phyloP scores from a whole-genome alignment of 371 early-diverging fungal genomes.

The Apophysomyces trapeziformis region DNA sequence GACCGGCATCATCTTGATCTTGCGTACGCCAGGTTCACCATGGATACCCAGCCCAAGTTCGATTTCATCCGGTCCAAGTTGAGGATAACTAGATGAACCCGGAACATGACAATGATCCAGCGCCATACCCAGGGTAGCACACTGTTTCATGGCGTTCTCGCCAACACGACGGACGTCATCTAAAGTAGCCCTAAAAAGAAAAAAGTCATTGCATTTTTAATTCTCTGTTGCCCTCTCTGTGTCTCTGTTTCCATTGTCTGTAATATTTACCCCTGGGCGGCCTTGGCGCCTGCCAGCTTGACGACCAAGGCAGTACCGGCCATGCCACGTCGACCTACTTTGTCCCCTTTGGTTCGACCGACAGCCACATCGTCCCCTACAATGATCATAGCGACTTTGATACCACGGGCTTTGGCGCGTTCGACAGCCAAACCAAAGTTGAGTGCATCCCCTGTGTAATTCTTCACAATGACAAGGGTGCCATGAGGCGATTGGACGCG shows the following conservation, averaged over 20 bases:
- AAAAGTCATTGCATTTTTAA: too few relatives aligned
- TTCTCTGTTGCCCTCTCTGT: background rate
- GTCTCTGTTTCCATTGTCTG: background rate
- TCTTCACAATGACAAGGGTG: slow-evolving; percentile 79
- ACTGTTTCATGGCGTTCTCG: slow-evolving; percentile 54
- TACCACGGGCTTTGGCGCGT: slow-evolving; percentile 71
- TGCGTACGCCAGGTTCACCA: slow-evolving; percentile 76
- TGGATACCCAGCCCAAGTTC: slow-evolving; percentile 82
- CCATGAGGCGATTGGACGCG: slow-evolving; percentile 67
- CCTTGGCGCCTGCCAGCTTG: slow-evolving; percentile 77
- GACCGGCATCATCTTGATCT: slow-evolving; percentile 50
- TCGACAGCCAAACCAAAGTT: slow-evolving; percentile 85
- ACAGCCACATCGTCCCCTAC: slow-evolving; percentile 86
- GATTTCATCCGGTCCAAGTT: slow-evolving; percentile 51
- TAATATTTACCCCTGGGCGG: slow-evolving; percentile 53
- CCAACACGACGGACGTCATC: slow-evolving; percentile 58
- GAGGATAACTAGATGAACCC: slow-evolving; percentile 41
- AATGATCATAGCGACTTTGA: slow-evolving; percentile 70
- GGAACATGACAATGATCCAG: slow-evolving; percentile 79
- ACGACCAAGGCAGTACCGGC: slow-evolving; percentile 80
- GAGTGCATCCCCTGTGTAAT: slow-evolving; percentile 84
- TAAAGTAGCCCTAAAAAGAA: slow-evolving; percentile 48
- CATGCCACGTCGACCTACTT: slow-evolving; percentile 81
- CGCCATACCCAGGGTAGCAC: slow-evolving; percentile 80
- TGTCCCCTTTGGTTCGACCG: slow-evolving; percentile 58